These are phyloP conservation scores for Yarrowia sp. DNA, from an alignment of 805 yeast species.

Conservation along the genomic window DNA sequence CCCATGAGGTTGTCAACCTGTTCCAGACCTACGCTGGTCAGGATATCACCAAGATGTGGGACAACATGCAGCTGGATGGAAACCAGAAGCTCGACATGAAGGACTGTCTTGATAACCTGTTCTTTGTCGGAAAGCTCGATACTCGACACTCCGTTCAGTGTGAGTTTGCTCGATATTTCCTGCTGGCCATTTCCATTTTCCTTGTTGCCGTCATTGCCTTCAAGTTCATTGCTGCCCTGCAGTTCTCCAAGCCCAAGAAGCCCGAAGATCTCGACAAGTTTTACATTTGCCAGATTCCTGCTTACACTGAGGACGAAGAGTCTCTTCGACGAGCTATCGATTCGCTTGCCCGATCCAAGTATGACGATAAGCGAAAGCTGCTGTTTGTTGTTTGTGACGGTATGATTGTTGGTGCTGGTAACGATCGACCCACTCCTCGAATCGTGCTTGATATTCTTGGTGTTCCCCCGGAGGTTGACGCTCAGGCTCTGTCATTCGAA, in stretches of 20 bases:
- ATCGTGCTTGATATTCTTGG: constrained; percentile 64
- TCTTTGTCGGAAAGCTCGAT: constrained; percentile 53
- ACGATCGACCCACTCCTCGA: constrained; percentile 64
- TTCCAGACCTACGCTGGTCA: constrained; percentile 51
- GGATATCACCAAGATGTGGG: constrained; percentile 49
- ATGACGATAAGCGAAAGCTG: constrained; percentile 65
- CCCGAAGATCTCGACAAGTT: constrained; percentile 54
- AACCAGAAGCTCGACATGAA: constrained; percentile 45
- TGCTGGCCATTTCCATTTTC: constrained; percentile 52
- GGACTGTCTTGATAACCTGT: constrained; percentile 52
- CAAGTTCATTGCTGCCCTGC: constrained; percentile 54
- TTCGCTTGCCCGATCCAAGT: constrained; percentile 63
- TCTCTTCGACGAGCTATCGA: constrained; percentile 65
- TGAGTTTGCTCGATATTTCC: constrained; percentile 54
- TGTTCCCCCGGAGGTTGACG: constrained; percentile 59
- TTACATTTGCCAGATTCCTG: constrained; percentile 59
- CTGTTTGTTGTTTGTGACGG: constrained; percentile 68
- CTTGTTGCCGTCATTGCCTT: constrained; percentile 50
- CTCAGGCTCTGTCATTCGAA: constrained; percentile 60
- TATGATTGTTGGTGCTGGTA: constrained; percentile 66
- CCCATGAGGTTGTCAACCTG: constrained; percentile 46
- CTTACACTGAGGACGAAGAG: constrained; percentile 65
- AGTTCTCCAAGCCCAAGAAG: constrained; percentile 48
- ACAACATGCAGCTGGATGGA: constrained; percentile 45
- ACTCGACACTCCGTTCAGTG: constrained; percentile 52